phyloP scores from a whole-genome alignment of 331 rosid genomes.

The Acacia concinna region DNA sequence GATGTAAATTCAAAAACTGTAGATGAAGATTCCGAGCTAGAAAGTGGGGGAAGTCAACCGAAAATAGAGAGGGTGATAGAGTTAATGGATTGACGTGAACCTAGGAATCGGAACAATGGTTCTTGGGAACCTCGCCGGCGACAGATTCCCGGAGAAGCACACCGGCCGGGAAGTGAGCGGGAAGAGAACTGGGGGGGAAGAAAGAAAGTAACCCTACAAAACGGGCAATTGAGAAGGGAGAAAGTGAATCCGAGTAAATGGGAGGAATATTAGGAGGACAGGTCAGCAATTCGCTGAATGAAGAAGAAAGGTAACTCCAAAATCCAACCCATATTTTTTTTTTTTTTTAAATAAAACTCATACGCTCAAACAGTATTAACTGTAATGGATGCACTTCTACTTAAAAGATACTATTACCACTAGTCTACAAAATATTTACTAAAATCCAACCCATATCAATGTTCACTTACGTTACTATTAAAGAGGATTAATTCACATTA shows the following conservation, averaged over 20 bases:
- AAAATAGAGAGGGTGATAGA: not conserved
- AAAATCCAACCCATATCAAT: not conserved
- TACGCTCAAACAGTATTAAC: too few species aligned
- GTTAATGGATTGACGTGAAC: not conserved
- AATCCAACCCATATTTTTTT: not conserved
- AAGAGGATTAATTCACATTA: not conserved
- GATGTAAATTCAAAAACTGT: not conserved
- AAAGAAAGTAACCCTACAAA: conserved; percentile 20
- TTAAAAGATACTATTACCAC: too few species aligned
- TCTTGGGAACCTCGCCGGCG: conserved; percentile 54
- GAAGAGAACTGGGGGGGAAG: not conserved
- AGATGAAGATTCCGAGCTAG: not conserved
- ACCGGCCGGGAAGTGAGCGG: conserved; percentile 52
- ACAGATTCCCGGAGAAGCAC: conserved; percentile 46
- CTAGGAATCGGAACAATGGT: conserved; percentile 4
- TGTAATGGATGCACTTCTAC: too few species aligned
- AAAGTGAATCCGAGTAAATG: conserved; percentile 34
- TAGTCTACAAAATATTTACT: too few species aligned
- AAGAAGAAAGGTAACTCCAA: not conserved
- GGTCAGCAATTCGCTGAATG: conserved; percentile 32
- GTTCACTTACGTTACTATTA: too few species aligned
- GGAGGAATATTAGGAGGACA: conserved; percentile 37
- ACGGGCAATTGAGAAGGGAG: conserved; percentile 44
- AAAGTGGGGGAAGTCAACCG: not conserved
- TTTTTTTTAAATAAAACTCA: too few species aligned